Base-by-base conservation (phyloP, 495 filamentous ascomycete genomes). In the Podospora australis region DNA sequence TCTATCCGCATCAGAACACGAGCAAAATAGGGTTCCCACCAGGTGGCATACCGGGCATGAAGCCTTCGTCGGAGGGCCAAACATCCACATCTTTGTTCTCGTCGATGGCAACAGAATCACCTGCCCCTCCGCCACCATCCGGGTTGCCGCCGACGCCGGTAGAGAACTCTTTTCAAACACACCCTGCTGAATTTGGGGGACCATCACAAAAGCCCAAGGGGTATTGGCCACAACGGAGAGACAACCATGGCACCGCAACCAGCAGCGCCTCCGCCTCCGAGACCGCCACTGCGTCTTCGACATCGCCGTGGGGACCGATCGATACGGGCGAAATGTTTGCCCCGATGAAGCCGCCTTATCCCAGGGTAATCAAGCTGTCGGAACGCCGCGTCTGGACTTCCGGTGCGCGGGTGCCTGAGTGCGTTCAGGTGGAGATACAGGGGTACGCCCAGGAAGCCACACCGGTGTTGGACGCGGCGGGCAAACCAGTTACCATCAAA, bases 331-430 rank as follows among this genome's bases (percentile, higher is more conserved):
- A 48, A 20, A 26, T 39, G 22, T 55, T 51, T 39, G 17, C 39
- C 3, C 40, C 48, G 3, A 54, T 53, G 0, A 56, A 52, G 0
- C 54, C 62, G 1, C 51, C 72, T 13, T 94, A 86, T 58, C 86
- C 88, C 1, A 78, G 79, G 28, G 74, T 84, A 30, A 72, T 95
- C 55, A 92, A 94, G 63, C 72, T 94, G 25, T 80, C 88, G 59
- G 90, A 95, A 64, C 81, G 81, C 29, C 78, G 88, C n/a, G 52
- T 80, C 61, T 54, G 35, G 28, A 48, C 42, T 2, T 1, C 70
- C 46, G 50, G 53, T 53, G 47, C 67, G 54, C 38, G 56, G 42
- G 38, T 45, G 4, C 46, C 60, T 7, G 53, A 67, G 42, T 95
- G 88, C 64, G 78, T 86, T 39, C 81, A 89, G 56, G 83, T 87